Percentiles rank a stretch among this genome's conserved stretches.
phyloP scores from a whole-genome alignment of 179 eudicot genomes.

The Beta corolliflora region DNA sequence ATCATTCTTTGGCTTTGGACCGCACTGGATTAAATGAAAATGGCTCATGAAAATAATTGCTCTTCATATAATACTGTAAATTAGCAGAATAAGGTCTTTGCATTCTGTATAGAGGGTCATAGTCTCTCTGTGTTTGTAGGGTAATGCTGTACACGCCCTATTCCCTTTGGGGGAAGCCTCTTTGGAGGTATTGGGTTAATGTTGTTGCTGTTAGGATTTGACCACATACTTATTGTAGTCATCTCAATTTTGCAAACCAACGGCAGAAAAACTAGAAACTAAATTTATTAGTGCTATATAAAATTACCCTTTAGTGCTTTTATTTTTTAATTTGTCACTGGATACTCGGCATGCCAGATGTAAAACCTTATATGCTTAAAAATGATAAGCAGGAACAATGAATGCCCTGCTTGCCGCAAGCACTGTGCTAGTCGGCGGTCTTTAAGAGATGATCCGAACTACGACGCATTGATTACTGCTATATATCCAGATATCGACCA shows the following conservation, averaged over 20 bases:
- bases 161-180: background rate
- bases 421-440: slow-evolving; percentile 99
- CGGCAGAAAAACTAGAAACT: background rate
- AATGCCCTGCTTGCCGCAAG: slow-evolving; percentile 98
- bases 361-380: slow-evolving; percentile 7
- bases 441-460: slow-evolving; percentile 92
- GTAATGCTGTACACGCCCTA: background rate
- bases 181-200: background rate
- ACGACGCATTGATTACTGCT: slow-evolving; percentile 71
- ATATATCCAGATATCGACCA: slow-evolving; percentile 86
- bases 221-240: no score
- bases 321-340: background rate
- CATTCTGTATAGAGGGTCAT: background rate
- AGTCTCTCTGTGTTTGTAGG: background rate
- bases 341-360: background rate
- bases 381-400: slow-evolving; percentile 68
- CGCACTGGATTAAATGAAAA: background rate
- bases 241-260: background rate
- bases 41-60: background rate
- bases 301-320: background rate
- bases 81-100: background rate
- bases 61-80: background rate
- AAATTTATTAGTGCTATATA: background rate
- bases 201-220: slow-evolving; percentile 1
- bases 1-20: background rate